Evolutionary conservation across 192 early-diverging fungal species (phyloP), one percentile per base, ranked within the genome.

Genomic region (Coemansia sp.): DNA sequence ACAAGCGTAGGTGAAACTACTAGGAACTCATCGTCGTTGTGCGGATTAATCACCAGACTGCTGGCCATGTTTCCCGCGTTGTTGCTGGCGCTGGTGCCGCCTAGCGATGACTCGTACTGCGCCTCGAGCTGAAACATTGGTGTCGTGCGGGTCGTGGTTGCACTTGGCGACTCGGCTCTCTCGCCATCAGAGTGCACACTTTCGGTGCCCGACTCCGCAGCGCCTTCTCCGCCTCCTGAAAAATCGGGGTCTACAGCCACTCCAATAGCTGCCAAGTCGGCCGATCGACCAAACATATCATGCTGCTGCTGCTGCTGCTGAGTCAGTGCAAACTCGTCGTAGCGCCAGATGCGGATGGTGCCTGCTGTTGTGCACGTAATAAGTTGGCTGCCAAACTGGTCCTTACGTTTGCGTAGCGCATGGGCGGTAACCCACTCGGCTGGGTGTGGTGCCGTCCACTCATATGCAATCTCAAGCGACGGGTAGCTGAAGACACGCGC

Each of bases 1-100:
- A 75, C 81, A n/a, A 67, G 43, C 16, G 45, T 40, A 11, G 72
- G 61, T 4, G 75, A 79, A 4, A 84, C 72, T 9, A 74, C 81
- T 32, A 84, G 61, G 45, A 84, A 79, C 76, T 84, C 81, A 56
- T 84, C 81, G 6, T 78, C 71, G 41, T 83, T 83, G 48, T 58
- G 69, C 16, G 75, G 80, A 49, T 76, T 83, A 13, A 74, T 42
- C 44, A 60, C 69, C 23, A 83, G 69, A 38, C 56, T 16, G 11
- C 41, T 47, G 21, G 72, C 67, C 54, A 71, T 71, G 6, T 57
- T 44, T 11, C 67, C 80, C 18, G 65, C 71, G 13, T 66, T 74
- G 9, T 54, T 23, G 23, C 48, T 50, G 13, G 65, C 71, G 9
- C 26, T 23, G 23, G n/a, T 50, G 13, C 48, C n/a, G n/a, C 52